Percentiles rank a stretch among this genome's conserved stretches.
Evolutionary conservation across 1,139 yeast species (phyloP).

Genomic region (Candida tetrigidarum): DNA sequence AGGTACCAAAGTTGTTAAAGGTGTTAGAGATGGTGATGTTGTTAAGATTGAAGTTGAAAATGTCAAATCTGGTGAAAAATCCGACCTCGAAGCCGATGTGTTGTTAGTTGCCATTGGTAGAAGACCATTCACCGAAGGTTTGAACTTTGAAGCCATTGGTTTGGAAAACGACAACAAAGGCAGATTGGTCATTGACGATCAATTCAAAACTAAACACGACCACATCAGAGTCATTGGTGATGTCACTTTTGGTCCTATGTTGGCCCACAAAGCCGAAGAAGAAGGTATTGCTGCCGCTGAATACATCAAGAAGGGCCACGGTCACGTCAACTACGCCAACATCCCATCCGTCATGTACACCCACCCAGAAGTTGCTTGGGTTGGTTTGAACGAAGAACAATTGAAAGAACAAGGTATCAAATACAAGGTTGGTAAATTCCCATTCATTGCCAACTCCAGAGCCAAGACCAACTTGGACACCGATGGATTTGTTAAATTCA

Average conservation of each 20-base stretch:
- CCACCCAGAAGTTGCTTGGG: constrained; percentile 99
- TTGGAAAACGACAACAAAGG: constrained; percentile 91
- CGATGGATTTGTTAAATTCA: constrained; percentile 95
- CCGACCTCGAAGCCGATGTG: constrained; percentile 85
- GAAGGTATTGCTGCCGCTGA: constrained; percentile 99
- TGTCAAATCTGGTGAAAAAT: constrained; percentile 83
- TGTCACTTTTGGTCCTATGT: constrained; percentile 98
- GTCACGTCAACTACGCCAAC: constrained; percentile 97
- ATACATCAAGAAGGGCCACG: constrained; percentile 90
- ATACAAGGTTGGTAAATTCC: constrained; percentile 97
- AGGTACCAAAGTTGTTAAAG: constrained; percentile 89
- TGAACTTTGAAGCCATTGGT: constrained; percentile 87
- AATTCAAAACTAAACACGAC: constrained; percentile 88
- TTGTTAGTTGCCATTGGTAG: constrained; percentile 98
- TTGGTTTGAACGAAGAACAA: constrained; percentile 95
- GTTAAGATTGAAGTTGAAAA: constrained; percentile 91
- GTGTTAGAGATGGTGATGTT: constrained; percentile 83
- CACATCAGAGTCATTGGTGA: constrained; percentile 99
- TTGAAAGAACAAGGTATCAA: constrained; percentile 91
- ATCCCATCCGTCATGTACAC: constrained; percentile 99
- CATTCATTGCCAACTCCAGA: constrained; percentile 98
- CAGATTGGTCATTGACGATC: constrained; percentile 90
- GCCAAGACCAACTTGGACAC: constrained; percentile 98
- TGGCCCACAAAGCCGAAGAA: constrained; percentile 99
- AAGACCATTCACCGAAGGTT: constrained; percentile 94